A percentile compares a stretch with the other conserved stretches of the same genome.
phyloP scores from a whole-genome alignment of 257 asterid species.

The Misopates orontium region DNA sequence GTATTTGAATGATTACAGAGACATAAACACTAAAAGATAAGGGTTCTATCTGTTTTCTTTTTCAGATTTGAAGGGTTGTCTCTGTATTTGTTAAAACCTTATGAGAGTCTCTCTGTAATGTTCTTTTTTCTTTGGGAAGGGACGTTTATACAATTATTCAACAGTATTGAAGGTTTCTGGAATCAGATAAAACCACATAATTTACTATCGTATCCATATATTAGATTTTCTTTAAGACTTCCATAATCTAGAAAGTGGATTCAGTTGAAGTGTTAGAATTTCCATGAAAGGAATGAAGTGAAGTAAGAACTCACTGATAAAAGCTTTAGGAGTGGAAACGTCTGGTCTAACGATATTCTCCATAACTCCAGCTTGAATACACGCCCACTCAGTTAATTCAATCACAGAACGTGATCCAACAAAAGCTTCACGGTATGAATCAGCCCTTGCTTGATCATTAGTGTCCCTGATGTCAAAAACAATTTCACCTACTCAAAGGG shows the following conservation, averaged over 20 bases:
- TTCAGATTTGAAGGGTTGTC: not conserved
- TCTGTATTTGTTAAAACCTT: not conserved
- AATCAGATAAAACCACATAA: not conserved
- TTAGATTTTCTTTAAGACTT: too few species aligned
- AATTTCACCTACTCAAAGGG: constrained; percentile 30
- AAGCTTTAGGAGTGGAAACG: constrained; percentile 51
- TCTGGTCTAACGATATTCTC: constrained; percentile 34
- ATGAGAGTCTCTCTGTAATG: not conserved
- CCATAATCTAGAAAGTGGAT: not conserved
- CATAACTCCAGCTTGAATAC: constrained; percentile 39
- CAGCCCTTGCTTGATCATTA: constrained; percentile 47
- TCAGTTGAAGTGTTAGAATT: not conserved
- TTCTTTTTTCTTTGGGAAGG: not conserved
- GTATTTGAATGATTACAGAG: too few species aligned
- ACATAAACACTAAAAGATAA: too few species aligned
- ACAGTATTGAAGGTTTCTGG: too few species aligned
- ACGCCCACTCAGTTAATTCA: constrained; percentile 58
- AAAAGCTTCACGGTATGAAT: constrained; percentile 60
- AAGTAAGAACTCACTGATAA: constrained; percentile 61
- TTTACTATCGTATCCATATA: not conserved
- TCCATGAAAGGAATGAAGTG: constrained; percentile 8
- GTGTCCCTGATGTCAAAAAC: constrained; percentile 49
- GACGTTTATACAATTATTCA: not conserved
- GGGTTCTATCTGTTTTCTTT: too few species aligned
- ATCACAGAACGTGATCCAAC: constrained; percentile 50